Conservation (phyloP, 441 rosid species). For the Populus hybrid region DNA sequence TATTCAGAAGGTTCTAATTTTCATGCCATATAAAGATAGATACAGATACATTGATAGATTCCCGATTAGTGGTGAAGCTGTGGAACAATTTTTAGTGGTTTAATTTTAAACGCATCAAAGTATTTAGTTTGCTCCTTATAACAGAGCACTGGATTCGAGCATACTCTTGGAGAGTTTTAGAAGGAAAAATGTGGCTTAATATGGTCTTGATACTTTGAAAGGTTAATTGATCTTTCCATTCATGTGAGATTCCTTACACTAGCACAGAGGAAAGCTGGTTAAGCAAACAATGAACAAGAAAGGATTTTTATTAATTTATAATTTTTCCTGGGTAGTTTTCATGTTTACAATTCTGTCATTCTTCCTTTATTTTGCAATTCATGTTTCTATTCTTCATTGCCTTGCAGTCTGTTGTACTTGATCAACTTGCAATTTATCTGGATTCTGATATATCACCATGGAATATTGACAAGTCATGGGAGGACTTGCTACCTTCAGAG, state of each 20-base stretch:
- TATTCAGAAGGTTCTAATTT: conserved; percentile 68
- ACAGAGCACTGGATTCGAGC: neutral
- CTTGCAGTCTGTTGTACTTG: conserved; percentile 88
- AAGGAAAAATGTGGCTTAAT: neutral
- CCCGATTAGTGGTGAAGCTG: neutral
- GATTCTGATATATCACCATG: conserved; percentile 94
- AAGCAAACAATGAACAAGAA: neutral
- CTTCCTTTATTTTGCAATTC: conserved; percentile 13
- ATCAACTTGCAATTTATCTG: conserved; percentile 89
- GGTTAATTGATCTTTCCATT: conserved; percentile 8
- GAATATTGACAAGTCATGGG: conserved; percentile 86
- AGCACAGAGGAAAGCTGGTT: neutral
- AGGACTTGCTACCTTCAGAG: conserved; percentile 80
- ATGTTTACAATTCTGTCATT: neutral
- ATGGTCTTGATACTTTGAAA: neutral
- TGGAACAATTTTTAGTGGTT: neutral
- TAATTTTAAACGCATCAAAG: neutral
- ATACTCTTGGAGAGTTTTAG: neutral
- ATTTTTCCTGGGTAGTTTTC: neutral
- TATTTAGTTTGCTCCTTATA: neutral
- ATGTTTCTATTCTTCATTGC: neutral
- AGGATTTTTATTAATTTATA: neutral
- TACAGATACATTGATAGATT: neutral
- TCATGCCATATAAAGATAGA: neutral
- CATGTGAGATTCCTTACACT: conserved; percentile 2